Evolutionary conservation across 805 yeast genomes (phyloP).

Genomic region (Metschnikowia aberdeeniae): DNA sequence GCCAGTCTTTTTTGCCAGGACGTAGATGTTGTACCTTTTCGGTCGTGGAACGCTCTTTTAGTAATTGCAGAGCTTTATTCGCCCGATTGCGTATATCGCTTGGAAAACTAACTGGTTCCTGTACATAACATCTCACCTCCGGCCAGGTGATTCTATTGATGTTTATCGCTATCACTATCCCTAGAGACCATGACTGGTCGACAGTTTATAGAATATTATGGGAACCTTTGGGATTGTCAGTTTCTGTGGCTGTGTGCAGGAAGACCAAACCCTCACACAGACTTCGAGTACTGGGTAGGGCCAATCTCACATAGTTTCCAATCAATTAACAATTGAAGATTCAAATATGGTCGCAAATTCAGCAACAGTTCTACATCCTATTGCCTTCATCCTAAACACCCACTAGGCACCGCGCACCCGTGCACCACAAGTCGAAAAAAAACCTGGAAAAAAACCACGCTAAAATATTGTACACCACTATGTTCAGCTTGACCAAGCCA

Average conservation of each 20-base stretch:
- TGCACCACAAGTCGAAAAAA: conserved; percentile 15
- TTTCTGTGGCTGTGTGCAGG: too few relatives aligned
- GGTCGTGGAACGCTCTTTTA: too few relatives aligned
- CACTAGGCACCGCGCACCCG: conserved; percentile 8
- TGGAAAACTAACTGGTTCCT: too few relatives aligned
- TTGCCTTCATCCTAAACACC: neutral
- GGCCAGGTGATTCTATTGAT: too few relatives aligned
- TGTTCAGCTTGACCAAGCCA: conserved; percentile 16
- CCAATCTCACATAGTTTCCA: neutral
- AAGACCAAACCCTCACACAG: too few relatives aligned
- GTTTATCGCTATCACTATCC: too few relatives aligned
- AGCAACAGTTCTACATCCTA: neutral
- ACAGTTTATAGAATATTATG: too few relatives aligned
- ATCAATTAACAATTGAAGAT: neutral
- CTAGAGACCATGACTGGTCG: too few relatives aligned
- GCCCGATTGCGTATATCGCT: too few relatives aligned
- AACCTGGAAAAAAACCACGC: neutral
- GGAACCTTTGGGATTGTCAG: too few relatives aligned
- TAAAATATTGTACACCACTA: conserved; percentile 2
- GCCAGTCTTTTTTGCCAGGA: neutral
- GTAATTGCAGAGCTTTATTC: too few relatives aligned
- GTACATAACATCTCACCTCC: too few relatives aligned
- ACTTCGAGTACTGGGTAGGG: neutral
- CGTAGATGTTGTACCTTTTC: neutral
- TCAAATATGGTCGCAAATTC: neutral